phyloP scores from a whole-genome alignment of 768 basidiomycete species.

The Boletellus ananas region DNA sequence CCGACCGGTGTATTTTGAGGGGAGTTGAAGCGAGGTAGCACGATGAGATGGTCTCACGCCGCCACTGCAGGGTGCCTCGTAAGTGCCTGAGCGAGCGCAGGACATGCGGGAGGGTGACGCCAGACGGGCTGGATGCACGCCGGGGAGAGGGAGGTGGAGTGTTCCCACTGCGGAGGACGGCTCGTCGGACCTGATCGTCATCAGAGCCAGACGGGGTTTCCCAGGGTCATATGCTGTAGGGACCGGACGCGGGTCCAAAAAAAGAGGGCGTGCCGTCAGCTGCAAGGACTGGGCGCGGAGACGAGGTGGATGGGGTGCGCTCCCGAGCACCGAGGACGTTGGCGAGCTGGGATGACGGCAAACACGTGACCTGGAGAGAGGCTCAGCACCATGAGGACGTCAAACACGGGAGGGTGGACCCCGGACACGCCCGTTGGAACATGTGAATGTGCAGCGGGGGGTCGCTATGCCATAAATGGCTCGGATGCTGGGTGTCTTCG shows the following conservation, averaged over 20 bases:
- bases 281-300: too few relatives aligned
- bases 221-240: conserved; percentile 6
- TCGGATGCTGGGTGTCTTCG: conserved; percentile 9
- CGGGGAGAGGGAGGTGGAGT: neutral
- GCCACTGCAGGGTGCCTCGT: conserved; percentile 12
- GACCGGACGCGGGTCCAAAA: too few relatives aligned
- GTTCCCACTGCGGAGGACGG: conserved; percentile 1
- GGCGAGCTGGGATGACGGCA: neutral
- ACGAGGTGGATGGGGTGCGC: too few relatives aligned
- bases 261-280: too few relatives aligned
- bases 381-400: conserved; percentile 17
- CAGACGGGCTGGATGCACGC: too few relatives aligned
- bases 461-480: conserved; percentile 8
- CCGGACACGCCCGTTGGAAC: conserved; percentile 7
- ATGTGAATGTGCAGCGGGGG: conserved; percentile 27
- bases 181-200: conserved; percentile 1
- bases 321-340: neutral
- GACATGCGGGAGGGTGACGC: neutral
- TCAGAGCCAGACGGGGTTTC: neutral
- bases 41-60: conserved; percentile 9
- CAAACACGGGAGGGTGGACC: conserved; percentile 13
- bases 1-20: too few relatives aligned
- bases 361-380: neutral
- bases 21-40: too few relatives aligned
- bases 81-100: conserved; percentile 10